A percentile compares a stretch with the other conserved stretches of the same genome.
These are phyloP conservation scores for Tieghemostelium lacteum DNA, from an alignment of 78 protist species.

Conservation along the genomic window DNA sequence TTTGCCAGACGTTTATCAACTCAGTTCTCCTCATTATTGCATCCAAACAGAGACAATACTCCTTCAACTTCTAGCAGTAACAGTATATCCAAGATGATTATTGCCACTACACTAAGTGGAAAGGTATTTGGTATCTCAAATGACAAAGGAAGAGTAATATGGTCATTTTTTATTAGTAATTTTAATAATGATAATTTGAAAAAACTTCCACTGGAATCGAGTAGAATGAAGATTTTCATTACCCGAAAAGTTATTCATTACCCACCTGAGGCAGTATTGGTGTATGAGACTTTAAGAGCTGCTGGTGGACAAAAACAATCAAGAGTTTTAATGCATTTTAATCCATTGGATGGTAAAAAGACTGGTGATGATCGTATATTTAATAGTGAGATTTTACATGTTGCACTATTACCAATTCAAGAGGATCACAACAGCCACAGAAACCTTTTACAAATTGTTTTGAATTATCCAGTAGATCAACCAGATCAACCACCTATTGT, in stretches of 20 bases:
- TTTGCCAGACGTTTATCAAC: conserved; percentile 21
- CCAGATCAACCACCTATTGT: conserved; percentile 50
- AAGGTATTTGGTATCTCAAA: conserved; percentile 14
- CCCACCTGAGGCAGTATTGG: conserved; percentile 11
- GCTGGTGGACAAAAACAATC: background rate
- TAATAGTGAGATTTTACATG: background rate
- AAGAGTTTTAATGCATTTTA: background rate
- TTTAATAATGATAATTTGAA: background rate
- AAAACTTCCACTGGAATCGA: too few species aligned
- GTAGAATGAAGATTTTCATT: background rate
- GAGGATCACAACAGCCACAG: background rate
- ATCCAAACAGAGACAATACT: background rate
- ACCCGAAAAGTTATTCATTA: conserved; percentile 14
- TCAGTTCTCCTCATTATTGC: background rate
- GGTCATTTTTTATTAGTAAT: conserved; percentile 3
- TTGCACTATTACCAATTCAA: background rate
- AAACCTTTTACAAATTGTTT: conserved; percentile 1
- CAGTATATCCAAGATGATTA: background rate
- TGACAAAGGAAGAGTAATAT: background rate
- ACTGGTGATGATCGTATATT: background rate
- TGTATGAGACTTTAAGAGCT: background rate
- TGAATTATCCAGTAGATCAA: conserved; percentile 26
- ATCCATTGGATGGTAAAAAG: conserved; percentile 7
- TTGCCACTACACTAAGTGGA: conserved; percentile 8
- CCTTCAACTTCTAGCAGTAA: background rate